Base-by-base conservation (phyloP, 768 basidiomycete species). In the Auricularia heimuer region DNA sequence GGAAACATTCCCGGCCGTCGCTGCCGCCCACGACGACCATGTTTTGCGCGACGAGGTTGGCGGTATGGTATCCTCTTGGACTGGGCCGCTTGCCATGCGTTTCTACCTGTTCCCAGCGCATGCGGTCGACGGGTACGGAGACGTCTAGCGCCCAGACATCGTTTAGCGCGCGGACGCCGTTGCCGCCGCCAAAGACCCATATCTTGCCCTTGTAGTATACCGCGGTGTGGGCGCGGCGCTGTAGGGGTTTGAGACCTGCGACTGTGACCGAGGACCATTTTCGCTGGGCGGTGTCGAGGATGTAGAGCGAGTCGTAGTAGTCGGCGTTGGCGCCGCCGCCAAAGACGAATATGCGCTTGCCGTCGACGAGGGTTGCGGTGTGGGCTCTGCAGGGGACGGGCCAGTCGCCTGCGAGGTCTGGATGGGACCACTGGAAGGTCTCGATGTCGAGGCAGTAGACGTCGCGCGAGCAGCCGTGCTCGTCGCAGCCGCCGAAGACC, bases 181-280 rank as follows among this genome's bases (percentile, higher is more conserved):
- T 95, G 2, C 95, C 94, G n/a, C 95, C 94, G 7, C 94, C 95
- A 70, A 96, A 97, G 3, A 97, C 76, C 79, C 90, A 92, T 0
- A 98, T 81, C 71, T 83, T 87, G 65, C 81, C 80, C 35, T 78
- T 77, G 70, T 92, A 87, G 24, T 85, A 76, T 14, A 94, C 89
- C 0, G 92, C 85, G 0, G 92, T 91, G 74, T 98, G 95, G 1
- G 95, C 94, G 34, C 95, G 85, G 8, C 95, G 85, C 2, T 88
- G 85, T 2, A 84, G 81, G 0, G 90, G 73, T 24, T 70, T 3
- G 69, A 65, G 66, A 7, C 65, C 68, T 3, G 65, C 56, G 36
- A 70, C 67, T 33, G 42, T 58, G 62, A 68, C 58, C 3, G 77
- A 72, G 54, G 80, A 76, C 90, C 90, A 92, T 35, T 82, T 80